Evolutionary conservation across 1,139 yeast species (phyloP).

Genomic region (Geotrichum citri-aurantii): DNA sequence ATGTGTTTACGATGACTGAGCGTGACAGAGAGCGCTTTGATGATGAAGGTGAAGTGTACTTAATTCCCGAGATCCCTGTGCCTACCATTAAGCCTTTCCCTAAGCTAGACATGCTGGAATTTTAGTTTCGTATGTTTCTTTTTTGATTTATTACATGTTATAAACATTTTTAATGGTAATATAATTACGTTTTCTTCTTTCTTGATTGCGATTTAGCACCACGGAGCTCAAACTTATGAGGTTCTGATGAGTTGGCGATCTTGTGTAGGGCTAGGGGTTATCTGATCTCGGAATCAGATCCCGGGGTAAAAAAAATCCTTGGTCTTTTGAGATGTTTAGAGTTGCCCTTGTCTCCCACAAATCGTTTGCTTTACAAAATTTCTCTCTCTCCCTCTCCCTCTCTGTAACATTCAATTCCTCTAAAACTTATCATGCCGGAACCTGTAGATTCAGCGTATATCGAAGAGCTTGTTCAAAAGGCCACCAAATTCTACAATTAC

Average conservation of each 20-base stretch:
- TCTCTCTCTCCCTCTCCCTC: neutral
- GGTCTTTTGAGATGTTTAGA: neutral
- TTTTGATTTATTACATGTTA: neutral
- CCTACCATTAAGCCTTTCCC: slow-evolving; percentile 24
- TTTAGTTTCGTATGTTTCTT: neutral
- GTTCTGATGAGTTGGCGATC: neutral
- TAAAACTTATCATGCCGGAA: neutral
- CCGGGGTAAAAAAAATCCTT: neutral
- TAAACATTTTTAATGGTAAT: neutral
- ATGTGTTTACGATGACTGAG: slow-evolving; percentile 68
- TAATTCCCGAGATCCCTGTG: slow-evolving; percentile 23
- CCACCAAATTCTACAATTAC: slow-evolving; percentile 12
- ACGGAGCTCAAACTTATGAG: neutral
- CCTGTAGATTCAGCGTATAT: slow-evolving; percentile 6
- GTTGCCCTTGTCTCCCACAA: neutral
- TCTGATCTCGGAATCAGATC: neutral
- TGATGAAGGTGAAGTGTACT: slow-evolving; percentile 77
- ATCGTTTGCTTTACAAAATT: neutral
- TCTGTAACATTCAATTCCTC: slow-evolving; percentile 1
- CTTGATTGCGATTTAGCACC: neutral
- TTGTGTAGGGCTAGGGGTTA: neutral
- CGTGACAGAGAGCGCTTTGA: slow-evolving; percentile 83
- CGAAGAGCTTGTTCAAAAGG: slow-evolving; percentile 7
- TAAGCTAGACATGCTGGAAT: slow-evolving; percentile 13
- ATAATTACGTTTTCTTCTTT: neutral